phyloP scores from a whole-genome alignment of 768 basidiomycete species.

The Mycena maculata region DNA sequence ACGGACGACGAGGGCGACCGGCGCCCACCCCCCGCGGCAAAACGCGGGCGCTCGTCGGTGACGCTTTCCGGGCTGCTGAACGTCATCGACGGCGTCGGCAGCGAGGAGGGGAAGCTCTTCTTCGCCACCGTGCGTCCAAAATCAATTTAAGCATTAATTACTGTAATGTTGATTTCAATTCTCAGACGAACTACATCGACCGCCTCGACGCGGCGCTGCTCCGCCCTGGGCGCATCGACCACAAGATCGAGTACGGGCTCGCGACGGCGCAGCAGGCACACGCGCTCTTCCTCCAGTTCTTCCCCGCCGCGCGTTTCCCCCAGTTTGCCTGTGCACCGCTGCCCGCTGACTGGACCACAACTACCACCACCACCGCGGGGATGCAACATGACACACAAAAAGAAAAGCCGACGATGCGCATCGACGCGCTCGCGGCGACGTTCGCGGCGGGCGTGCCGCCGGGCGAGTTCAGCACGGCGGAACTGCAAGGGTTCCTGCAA shows the following conservation, averaged over 20 bases:
- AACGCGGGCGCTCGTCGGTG: conserved; percentile 30
- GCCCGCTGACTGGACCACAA: neutral
- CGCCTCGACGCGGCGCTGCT: conserved; percentile 51
- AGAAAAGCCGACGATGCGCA: neutral
- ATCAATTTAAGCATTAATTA: neutral
- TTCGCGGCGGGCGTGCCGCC: conserved; percentile 51
- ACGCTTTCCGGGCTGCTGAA: conserved; percentile 51
- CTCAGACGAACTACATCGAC: conserved; percentile 48
- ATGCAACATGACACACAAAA: no score
- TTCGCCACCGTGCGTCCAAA: conserved; percentile 30
- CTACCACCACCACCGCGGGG: no score
- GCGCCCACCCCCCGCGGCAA: neutral
- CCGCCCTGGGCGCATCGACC: conserved; percentile 51
- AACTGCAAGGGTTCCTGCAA: conserved; percentile 59
- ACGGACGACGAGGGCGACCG: neutral
- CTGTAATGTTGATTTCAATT: neutral
- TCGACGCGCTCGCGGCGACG: conserved; percentile 35
- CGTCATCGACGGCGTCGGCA: conserved; percentile 50
- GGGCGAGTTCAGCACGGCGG: conserved; percentile 53
- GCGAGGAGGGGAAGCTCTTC: conserved; percentile 48
- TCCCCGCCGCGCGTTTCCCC: conserved; percentile 37
- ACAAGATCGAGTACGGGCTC: conserved; percentile 44
- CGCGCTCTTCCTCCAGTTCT: conserved; percentile 49
- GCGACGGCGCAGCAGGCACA: conserved; percentile 44
- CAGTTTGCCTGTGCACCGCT: neutral